These are phyloP conservation scores for Mucor plumbeus DNA, from an alignment of 371 early-diverging fungal species.

Conservation along the genomic window DNA sequence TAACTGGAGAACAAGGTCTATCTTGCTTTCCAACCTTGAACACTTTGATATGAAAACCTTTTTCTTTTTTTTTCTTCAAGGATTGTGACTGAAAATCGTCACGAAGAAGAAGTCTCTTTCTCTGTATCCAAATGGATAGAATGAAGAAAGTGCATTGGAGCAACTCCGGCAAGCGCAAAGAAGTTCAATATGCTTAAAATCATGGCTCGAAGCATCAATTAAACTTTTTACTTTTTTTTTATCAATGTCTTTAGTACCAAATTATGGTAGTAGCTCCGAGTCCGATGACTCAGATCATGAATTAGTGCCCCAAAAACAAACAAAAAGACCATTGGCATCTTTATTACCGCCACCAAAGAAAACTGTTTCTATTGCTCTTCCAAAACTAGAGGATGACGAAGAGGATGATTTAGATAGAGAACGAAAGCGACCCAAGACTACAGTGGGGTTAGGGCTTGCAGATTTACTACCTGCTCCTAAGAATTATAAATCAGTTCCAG, in stretches of 20 bases:
- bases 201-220: too few relatives aligned
- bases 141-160: not conserved
- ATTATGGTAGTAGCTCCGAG: conserved; percentile 34
- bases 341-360: conserved; percentile 27
- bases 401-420: conserved; percentile 24
- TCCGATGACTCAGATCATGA: conserved; percentile 28
- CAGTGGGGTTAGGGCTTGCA: conserved; percentile 29
- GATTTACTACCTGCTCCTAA: conserved; percentile 45
- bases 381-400: conserved; percentile 26
- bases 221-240: not conserved
- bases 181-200: not conserved
- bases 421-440: conserved; percentile 29
- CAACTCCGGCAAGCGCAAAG: not conserved
- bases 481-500: conserved; percentile 16
- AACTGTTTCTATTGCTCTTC: conserved; percentile 42
- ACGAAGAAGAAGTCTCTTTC: conserved; percentile 6
- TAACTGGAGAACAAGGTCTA: conserved; percentile 5
- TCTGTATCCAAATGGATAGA: not conserved
- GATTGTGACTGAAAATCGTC: conserved; percentile 24
- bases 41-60: not conserved
- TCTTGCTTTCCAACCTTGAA: not conserved
- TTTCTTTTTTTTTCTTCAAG: conserved; percentile 13
- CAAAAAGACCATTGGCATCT: conserved; percentile 16
- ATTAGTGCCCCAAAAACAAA: not conserved
- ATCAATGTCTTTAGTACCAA: conserved; percentile 31